Conservation (phyloP, 495 filamentous ascomycete species). For the Friedmanniomyces simplex region DNA sequence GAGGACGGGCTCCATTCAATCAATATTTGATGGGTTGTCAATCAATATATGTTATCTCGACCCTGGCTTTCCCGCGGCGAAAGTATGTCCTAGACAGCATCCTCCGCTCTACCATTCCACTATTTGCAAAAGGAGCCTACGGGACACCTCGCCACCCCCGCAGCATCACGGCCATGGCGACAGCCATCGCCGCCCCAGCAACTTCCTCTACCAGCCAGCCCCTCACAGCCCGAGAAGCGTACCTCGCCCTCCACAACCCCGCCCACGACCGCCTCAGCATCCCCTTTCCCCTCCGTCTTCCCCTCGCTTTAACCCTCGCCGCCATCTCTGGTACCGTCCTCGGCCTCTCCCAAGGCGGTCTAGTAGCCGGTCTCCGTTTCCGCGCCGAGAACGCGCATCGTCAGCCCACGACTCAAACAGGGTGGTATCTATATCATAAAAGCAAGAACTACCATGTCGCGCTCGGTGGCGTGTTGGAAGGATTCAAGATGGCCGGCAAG, state of each 20-base stretch:
- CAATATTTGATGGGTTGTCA: too few relatives aligned
- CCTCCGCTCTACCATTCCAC: too few relatives aligned
- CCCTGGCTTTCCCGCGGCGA: too few relatives aligned
- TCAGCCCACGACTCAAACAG: constrained; percentile 64
- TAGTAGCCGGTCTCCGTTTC: constrained; percentile 66
- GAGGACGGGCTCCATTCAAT: not conserved
- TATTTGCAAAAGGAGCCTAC: too few relatives aligned
- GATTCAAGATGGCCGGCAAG: constrained; percentile 61
- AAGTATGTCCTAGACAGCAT: too few relatives aligned
- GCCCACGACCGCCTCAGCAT: constrained; percentile 46
- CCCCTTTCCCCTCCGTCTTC: constrained; percentile 53
- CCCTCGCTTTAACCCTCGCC: constrained; percentile 46
- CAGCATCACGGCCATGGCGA: too few relatives aligned
- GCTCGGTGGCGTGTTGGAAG: constrained; percentile 65
- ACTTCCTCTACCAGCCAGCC: too few relatives aligned
- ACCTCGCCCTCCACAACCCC: not conserved
- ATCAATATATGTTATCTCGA: too few relatives aligned
- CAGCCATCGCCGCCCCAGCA: too few relatives aligned
- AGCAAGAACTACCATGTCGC: constrained; percentile 83
- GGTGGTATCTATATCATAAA: constrained; percentile 97
- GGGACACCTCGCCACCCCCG: too few relatives aligned
- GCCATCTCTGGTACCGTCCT: constrained; percentile 47
- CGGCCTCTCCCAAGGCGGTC: constrained; percentile 61
- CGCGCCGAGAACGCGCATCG: constrained; percentile 92
- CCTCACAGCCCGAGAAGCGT: not conserved